Conservation (phyloP, 192 early-diverging fungal genomes). For the Allomyces macrogynus region DNA sequence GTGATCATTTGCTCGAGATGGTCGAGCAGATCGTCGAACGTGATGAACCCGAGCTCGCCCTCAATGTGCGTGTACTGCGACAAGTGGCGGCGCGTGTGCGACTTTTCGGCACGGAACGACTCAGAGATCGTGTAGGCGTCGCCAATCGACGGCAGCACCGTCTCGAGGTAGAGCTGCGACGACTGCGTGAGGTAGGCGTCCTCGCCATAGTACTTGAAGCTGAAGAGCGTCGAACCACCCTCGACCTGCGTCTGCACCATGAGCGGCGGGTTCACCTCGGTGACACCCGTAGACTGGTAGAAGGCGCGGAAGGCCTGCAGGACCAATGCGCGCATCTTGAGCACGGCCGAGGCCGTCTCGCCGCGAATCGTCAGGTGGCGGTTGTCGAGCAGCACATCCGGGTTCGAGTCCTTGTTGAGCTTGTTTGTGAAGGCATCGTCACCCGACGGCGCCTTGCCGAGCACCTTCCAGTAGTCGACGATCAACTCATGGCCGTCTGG, state of each 20-base stretch:
- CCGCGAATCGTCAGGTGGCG: slow-evolving; percentile 94
- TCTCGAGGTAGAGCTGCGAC: slow-evolving; percentile 96
- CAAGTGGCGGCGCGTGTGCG: slow-evolving; percentile 87
- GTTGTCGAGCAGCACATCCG: slow-evolving; percentile 66
- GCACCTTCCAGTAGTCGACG: slow-evolving; percentile 89
- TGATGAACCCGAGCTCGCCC: slow-evolving; percentile 85
- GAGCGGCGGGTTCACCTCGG: slow-evolving; percentile 90
- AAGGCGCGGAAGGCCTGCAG: slow-evolving; percentile 90
- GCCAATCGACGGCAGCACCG: slow-evolving; percentile 79
- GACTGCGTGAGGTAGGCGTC: slow-evolving; percentile 94
- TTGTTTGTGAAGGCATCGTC: slow-evolving; percentile 83
- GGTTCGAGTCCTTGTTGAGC: slow-evolving; percentile 72
- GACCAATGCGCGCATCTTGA: slow-evolving; percentile 66
- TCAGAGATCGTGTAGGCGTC: slow-evolving; percentile 91
- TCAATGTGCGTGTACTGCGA: slow-evolving; percentile 95
- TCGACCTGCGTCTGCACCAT: slow-evolving; percentile 99
- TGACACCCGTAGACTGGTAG: slow-evolving; percentile 56
- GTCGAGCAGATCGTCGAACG: slow-evolving; percentile 72
- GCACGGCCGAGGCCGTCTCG: slow-evolving; percentile 63
- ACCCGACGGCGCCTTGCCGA: slow-evolving; percentile 81
- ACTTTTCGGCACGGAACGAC: slow-evolving; percentile 94
- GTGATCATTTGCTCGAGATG: slow-evolving; percentile 77
- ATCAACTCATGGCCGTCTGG: slow-evolving; percentile 86
- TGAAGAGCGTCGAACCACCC: slow-evolving; percentile 87
- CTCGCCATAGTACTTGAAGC: slow-evolving; percentile 91